Evolutionary conservation across 495 filamentous ascomycete genomes (phyloP), one percentile per base, ranked within the genome.

Genomic region (Penicillium riverlandense): DNA sequence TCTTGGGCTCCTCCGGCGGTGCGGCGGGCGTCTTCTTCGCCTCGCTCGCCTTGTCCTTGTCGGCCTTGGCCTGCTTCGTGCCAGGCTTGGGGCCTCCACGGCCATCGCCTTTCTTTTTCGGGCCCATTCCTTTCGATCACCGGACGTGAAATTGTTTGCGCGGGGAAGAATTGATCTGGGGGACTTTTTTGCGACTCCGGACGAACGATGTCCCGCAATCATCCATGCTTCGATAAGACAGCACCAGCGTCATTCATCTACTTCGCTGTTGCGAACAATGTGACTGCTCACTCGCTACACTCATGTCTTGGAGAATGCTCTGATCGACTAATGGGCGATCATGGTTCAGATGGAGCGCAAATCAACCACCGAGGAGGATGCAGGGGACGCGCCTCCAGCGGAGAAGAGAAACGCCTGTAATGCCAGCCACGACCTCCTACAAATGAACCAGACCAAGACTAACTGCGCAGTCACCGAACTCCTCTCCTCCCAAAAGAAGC

Each of bases 1-100:
- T 85, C 47, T 89, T 89, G 14, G 80, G 80, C 48, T 69, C 71
- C 22, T 83, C 80, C 37, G 69, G 63, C 3, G 62, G 46, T 16
- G 55, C 22, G 4, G 22, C 22, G 22, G 22, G 22, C 22, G 22
- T 59, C 48, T 50, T 59, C 54, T 65, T 65, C 33, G 54, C 51
- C 41, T 67, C 61, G 37, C 63, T 58, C 37, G 60, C 54, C 47
- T 61, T 59, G 40, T 69, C 64, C 38, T 60, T 54, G 11, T 61
- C 64, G 35, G 66, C 62, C 44, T 75, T 72, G 36, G 70, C 70
- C 38, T 70, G 63, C 43, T 72, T 72, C 4, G 67, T 70, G 27
- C 68, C 68, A 27, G 56, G 67, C 49, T 71, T 70, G 41, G 67
- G 67, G 37, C 62, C 65, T 49, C 65, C 67, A 50, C 61, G 63